Evolutionary conservation across 768 basidiomycete genomes (phyloP), one percentile per base, ranked within the genome.

Genomic region (Mycena galopus): DNA sequence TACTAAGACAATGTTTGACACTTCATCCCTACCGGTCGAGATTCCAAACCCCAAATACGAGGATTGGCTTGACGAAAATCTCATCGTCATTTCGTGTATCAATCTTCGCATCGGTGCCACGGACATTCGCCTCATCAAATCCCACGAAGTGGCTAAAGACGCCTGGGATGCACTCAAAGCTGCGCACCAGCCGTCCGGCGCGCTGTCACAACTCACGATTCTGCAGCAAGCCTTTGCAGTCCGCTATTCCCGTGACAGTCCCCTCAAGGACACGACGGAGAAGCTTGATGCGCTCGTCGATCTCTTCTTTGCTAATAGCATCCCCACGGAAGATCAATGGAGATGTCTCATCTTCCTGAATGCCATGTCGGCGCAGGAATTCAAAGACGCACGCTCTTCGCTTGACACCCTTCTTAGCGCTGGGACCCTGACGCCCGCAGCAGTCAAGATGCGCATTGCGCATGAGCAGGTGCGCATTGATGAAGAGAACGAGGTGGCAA

Each of bases 321-420:
- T 56, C 5, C 65, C 65, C 42, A 67, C 42, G 0, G 14, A 67
- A 44, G 65, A 67, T 19, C 56, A 58, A 42, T 67, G n/a, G n/a
- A n/a, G n/a, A n/a, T n/a, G n/a, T n/a, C n/a, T n/a, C n/a, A n/a
- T n/a, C n/a, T n/a, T n/a, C n/a, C n/a, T n/a, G n/a, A n/a, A n/a
- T n/a, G n/a, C n/a, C n/a, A n/a, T n/a, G n/a, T n/a, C n/a, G n/a
- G n/a, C n/a, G n/a, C n/a, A n/a, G n/a, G n/a, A n/a, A n/a, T n/a
- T n/a, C n/a, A n/a, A n/a, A n/a, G n/a, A n/a, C n/a, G n/a, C n/a
- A n/a, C n/a, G n/a, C n/a, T n/a, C n/a, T n/a, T n/a, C n/a, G n/a
- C n/a, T n/a, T 16, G 65, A 67, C 23, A 67, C 65, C 3, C 27
- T 67, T 2, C 56, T 67, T 30, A 67, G 65, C 21, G 65, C 65